Evolutionary conservation across 768 basidiomycete species (phyloP).

Genomic region (Suillus luteus): DNA sequence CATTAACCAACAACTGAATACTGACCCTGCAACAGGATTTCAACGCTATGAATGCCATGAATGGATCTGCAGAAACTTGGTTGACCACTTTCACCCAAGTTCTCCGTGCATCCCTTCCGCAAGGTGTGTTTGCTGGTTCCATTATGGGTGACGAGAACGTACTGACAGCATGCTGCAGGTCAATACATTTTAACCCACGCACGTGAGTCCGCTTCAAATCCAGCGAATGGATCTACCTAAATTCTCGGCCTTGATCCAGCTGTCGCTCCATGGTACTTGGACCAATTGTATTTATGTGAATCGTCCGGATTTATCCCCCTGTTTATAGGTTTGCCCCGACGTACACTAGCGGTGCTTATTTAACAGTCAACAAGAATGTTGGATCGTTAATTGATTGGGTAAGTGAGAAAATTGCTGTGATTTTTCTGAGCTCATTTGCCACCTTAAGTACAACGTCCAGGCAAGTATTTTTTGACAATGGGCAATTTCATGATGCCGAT

Average conservation of each 20-base stretch:
- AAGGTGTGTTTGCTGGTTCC: constrained; percentile 9
- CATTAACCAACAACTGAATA: constrained; percentile 6
- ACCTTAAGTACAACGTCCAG: constrained; percentile 21
- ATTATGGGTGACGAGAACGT: not conserved
- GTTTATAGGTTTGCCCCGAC: constrained; percentile 35
- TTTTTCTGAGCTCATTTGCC: not conserved
- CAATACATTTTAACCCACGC: constrained; percentile 38
- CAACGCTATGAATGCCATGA: constrained; percentile 53
- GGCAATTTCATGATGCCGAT: not conserved
- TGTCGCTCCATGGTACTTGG: constrained; percentile 43
- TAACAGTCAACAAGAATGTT: constrained; percentile 39
- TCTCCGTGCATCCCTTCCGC: constrained; percentile 34
- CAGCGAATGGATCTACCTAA: not conserved
- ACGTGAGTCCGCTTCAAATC: constrained; percentile 36
- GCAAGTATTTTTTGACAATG: constrained; percentile 1
- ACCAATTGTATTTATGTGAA: not conserved
- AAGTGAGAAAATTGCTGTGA: not conserved
- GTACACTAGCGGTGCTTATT: constrained; percentile 42
- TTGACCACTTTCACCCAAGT: constrained; percentile 33
- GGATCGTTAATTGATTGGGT: constrained; percentile 50
- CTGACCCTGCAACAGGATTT: constrained; percentile 49
- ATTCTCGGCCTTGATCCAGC: constrained; percentile 27
- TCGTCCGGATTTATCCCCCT: not conserved
- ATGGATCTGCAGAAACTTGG: constrained; percentile 52
- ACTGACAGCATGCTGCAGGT: constrained; percentile 8